Evolutionary conservation across 768 basidiomycete species (phyloP).

Genomic region (Rhodotorula toruloides): DNA sequence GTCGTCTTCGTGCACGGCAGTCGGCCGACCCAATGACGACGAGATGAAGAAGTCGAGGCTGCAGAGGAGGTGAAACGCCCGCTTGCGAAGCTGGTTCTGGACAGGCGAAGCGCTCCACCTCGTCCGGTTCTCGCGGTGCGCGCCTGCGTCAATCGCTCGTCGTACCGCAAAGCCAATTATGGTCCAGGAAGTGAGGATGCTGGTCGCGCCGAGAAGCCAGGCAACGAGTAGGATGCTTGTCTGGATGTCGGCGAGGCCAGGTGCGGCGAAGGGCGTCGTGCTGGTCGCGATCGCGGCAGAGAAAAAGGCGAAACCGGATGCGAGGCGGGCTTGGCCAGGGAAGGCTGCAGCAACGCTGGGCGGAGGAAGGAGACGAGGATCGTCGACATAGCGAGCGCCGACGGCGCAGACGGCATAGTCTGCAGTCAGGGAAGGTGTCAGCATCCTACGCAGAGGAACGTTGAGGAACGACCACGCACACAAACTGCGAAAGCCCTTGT

Average conservation of each 20-base stretch:
- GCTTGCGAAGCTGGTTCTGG: slow-evolving; percentile 71
- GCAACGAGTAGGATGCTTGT: slow-evolving; percentile 50
- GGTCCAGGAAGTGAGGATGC: slow-evolving; percentile 41
- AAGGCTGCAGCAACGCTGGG: slow-evolving; percentile 46
- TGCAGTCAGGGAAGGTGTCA: neutral
- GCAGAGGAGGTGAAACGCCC: slow-evolving; percentile 60
- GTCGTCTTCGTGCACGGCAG: slow-evolving; percentile 71
- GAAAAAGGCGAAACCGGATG: slow-evolving; percentile 5
- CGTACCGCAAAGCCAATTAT: slow-evolving; percentile 49
- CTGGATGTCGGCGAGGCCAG: slow-evolving; percentile 15
- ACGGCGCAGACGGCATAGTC: slow-evolving; percentile 69
- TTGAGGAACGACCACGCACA: slow-evolving; percentile 2
- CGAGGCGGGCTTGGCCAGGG: neutral
- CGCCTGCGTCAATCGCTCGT: slow-evolving; percentile 69
- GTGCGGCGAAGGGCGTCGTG: neutral
- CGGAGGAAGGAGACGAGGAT: slow-evolving; percentile 53
- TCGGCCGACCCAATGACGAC: slow-evolving; percentile 60
- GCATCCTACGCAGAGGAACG: too few relatives aligned
- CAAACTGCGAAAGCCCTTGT: slow-evolving; percentile 57
- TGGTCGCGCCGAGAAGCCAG: slow-evolving; percentile 45
- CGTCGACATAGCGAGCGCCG: slow-evolving; percentile 58
- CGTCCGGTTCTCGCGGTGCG: slow-evolving; percentile 59
- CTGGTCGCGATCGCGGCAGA: neutral
- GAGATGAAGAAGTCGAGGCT: slow-evolving; percentile 40
- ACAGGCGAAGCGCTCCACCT: slow-evolving; percentile 44